These are phyloP conservation scores for Aspergillus alliaceus DNA, from an alignment of 2,329 filamentous ascomycete species.

Conservation along the genomic window DNA sequence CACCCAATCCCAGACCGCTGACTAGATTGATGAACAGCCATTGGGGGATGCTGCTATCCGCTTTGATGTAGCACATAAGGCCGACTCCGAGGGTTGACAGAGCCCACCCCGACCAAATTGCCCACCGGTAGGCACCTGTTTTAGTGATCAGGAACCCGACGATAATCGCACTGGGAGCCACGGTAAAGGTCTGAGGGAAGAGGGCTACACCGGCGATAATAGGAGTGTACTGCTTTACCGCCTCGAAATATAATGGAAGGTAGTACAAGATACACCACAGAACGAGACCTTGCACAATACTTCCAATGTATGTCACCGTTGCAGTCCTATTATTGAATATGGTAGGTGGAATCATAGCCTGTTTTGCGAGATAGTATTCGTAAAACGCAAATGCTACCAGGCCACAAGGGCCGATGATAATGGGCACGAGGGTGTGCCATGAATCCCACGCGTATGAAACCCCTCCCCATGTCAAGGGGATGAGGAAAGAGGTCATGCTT, in stretches of 20 bases:
- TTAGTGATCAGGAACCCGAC: conserved; percentile 49
- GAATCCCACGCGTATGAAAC: conserved; percentile 65
- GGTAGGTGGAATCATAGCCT: conserved; percentile 38
- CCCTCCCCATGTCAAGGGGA: conserved; percentile 65
- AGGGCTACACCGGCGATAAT: conserved; percentile 58
- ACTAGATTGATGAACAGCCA: conserved; percentile 62
- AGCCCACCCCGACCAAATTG: conserved; percentile 55
- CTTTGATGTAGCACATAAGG: conserved; percentile 30
- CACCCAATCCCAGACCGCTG: conserved; percentile 60
- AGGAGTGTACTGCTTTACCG: conserved; percentile 53
- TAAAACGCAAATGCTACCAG: conserved; percentile 24
- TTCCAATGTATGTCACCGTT: conserved; percentile 29
- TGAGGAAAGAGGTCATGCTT: conserved; percentile 59
- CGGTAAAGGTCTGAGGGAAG: conserved; percentile 61
- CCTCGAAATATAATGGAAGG: conserved; percentile 44
- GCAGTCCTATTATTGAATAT: conserved; percentile 47
- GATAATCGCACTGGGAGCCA: conserved; percentile 59
- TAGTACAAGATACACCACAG: conserved; percentile 55
- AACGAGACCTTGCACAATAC: conserved; percentile 41
- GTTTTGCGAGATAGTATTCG: conserved; percentile 6
- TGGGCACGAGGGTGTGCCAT: conserved; percentile 62
- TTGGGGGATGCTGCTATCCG: conserved; percentile 48
- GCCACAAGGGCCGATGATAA: conserved; percentile 57
- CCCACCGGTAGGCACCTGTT: conserved; percentile 60
- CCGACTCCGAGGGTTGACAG: conserved; percentile 55